Conservation (phyloP, 139 green algal species). For the Coccomyxa sp. region DNA sequence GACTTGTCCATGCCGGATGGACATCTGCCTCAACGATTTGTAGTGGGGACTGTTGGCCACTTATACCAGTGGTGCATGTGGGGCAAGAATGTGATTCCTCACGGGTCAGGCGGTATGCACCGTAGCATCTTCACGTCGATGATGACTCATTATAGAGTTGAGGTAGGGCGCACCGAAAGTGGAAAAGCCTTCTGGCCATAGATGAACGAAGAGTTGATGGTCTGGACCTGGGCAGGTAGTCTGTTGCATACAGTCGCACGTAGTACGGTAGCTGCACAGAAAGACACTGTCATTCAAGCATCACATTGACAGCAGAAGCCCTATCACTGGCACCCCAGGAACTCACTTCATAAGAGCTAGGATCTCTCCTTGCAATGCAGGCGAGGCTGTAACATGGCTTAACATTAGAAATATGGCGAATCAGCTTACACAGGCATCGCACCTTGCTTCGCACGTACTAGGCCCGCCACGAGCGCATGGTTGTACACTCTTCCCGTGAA, state of each 20-base stretch:
- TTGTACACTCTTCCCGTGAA: constrained; percentile 19
- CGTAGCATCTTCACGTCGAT: too few relatives aligned
- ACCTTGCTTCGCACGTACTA: constrained; percentile 16
- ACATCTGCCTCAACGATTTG: too few relatives aligned
- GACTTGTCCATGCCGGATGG: too few relatives aligned
- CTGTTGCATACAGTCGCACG: not conserved
- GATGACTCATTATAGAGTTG: too few relatives aligned
- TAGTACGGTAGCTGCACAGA: not conserved
- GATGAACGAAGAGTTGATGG: not conserved
- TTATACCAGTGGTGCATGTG: too few relatives aligned
- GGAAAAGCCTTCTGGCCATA: not conserved
- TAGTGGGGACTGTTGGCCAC: too few relatives aligned
- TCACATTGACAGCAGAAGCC: not conserved
- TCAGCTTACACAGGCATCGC: not conserved
- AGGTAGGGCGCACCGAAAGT: not conserved
- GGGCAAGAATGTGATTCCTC: too few relatives aligned
- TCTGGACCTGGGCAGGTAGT: not conserved
- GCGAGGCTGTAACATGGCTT: too few relatives aligned
- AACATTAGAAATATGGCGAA: not conserved
- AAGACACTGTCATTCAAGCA: not conserved
- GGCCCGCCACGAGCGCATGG: not conserved
- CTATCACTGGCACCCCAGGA: not conserved
- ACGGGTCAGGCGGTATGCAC: too few relatives aligned
- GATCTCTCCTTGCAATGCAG: too few relatives aligned
- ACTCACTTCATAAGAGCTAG: too few relatives aligned